Conservation (phyloP, 441 rosid species). For the Gossypium aridum region DNA sequence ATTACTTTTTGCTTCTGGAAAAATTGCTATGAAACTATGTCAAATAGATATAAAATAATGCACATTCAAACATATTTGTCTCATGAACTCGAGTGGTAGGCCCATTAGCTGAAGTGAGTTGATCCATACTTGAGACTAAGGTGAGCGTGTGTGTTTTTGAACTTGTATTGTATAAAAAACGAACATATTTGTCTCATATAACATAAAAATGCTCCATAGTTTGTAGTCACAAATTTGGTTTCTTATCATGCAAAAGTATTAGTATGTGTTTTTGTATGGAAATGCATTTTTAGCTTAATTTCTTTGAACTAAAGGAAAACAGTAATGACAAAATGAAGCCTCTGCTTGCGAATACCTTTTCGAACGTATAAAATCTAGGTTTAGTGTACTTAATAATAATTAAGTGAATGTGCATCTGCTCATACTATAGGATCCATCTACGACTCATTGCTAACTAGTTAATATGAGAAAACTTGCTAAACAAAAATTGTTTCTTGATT, state of each 20-base stretch:
- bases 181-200: not conserved
- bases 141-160: no score
- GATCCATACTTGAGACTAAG: no score
- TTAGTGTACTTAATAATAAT: not conserved
- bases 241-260: not conserved
- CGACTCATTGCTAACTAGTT: not conserved
- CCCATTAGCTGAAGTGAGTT: no score
- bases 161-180: no score
- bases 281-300: not conserved
- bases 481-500: conserved; percentile 13
- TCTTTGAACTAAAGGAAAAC: not conserved
- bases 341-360: not conserved
- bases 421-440: not conserved
- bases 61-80: not conserved
- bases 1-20: not conserved
- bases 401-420: not conserved
- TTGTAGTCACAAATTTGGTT: not conserved
- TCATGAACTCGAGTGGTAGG: not conserved
- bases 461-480: conserved; percentile 3
- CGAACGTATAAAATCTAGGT: not conserved
- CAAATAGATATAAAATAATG: not conserved
- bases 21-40: not conserved
- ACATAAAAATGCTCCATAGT: not conserved
- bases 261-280: not conserved
- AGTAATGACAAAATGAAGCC: not conserved